Percentiles rank a stretch among this genome's conserved stretches.
These are phyloP conservation scores for Phaseolus lunatus DNA, from an alignment of 306 rosid genomes.

Conservation along the genomic window DNA sequence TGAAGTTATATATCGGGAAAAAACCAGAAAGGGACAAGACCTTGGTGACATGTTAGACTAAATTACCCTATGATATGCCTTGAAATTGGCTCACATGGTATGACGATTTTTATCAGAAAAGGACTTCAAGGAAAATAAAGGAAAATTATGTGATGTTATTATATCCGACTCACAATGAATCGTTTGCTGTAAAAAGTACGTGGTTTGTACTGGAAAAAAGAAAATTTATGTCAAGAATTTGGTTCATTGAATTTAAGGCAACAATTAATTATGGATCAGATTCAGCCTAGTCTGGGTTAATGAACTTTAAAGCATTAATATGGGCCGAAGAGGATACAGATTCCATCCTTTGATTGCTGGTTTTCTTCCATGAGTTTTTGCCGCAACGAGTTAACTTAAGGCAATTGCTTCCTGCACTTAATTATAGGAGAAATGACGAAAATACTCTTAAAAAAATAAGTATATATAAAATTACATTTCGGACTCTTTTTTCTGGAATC, in stretches of 20 bases:
- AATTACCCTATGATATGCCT: background rate
- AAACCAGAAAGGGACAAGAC: conserved; percentile 26
- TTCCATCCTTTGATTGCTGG: background rate
- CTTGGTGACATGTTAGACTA: conserved; percentile 1
- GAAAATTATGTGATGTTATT: background rate
- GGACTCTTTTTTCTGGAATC: no score
- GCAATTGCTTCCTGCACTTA: no score
- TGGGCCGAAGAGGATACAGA: background rate
- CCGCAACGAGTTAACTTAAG: background rate
- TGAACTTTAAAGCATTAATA: background rate
- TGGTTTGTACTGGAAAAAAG: background rate
- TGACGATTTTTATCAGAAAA: background rate
- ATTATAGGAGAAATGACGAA: no score
- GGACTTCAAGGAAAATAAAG: background rate
- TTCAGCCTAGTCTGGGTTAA: background rate
- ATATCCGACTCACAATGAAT: background rate
- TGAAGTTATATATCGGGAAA: conserved; percentile 41
- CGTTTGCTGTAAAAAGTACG: background rate
- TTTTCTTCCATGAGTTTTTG: background rate
- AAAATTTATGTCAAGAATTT: background rate
- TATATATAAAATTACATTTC: no score
- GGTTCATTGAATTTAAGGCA: background rate
- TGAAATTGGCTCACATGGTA: conserved; percentile 6
- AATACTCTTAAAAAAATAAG: no score
- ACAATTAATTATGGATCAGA: background rate